Evolutionary conservation across 75 land plant species (phyloP).

Genomic region (Pinus tabuliformis): DNA sequence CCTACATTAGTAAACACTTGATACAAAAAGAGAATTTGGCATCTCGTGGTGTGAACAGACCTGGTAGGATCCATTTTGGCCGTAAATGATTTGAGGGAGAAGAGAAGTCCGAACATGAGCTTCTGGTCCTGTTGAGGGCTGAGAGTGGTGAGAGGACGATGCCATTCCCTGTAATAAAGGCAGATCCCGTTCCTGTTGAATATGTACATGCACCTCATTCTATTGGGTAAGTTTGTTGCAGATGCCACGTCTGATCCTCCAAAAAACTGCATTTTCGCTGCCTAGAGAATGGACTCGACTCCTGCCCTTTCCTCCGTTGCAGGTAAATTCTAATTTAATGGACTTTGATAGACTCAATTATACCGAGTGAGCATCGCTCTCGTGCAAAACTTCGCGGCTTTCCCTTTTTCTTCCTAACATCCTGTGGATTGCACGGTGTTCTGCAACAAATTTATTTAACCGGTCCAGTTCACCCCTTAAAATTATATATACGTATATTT

Average conservation of each 20-base stretch:
- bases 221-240: constrained; percentile 23
- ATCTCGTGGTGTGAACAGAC: constrained; percentile 19
- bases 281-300: not conserved
- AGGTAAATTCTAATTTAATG: too few relatives aligned
- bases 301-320: not conserved
- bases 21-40: not conserved
- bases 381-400: too few relatives aligned
- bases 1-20: not conserved
- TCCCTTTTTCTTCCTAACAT: too few relatives aligned
- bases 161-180: constrained; percentile 94
- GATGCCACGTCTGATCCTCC: constrained; percentile 38
- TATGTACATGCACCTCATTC: constrained; percentile 84
- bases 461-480: too few relatives aligned
- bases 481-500: too few relatives aligned
- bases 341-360: too few relatives aligned
- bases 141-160: constrained; percentile 82
- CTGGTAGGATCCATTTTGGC: constrained; percentile 94
- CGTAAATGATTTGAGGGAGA: constrained; percentile 95
- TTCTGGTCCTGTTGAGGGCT: constrained; percentile 93
- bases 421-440: too few relatives aligned
- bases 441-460: too few relatives aligned
- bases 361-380: too few relatives aligned
- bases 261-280: constrained; percentile 61
- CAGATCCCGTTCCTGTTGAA: constrained; percentile 94
- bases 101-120: constrained; percentile 99